Conservation (phyloP, 2,329 filamentous ascomycete genomes). For the Penicillium sp. region DNA sequence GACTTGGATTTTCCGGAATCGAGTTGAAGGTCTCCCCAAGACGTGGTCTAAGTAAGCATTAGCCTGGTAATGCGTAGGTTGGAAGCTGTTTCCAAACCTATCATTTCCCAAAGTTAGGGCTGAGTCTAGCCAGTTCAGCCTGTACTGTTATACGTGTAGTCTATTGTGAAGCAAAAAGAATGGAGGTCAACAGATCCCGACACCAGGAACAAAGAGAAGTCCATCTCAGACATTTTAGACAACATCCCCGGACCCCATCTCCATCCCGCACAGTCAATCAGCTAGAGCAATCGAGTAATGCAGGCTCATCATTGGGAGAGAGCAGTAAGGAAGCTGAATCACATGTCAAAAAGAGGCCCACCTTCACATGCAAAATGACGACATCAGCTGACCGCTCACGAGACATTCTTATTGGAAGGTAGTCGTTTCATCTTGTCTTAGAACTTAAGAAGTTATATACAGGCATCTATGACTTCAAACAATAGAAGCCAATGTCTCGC, state of each 20-base stretch:
- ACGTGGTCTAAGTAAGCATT: slow-evolving; percentile 66
- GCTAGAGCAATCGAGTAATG: not conserved
- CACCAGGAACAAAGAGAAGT: not conserved
- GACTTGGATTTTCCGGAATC: slow-evolving; percentile 89
- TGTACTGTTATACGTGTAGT: not conserved
- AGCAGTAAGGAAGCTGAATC: not conserved
- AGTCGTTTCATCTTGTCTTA: not conserved
- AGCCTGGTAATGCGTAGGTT: not conserved
- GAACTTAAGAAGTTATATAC: too few relatives aligned
- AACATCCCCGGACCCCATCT: too few relatives aligned
- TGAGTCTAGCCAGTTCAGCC: not conserved
- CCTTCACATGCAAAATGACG: slow-evolving; percentile 7
- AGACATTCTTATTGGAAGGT: not conserved
- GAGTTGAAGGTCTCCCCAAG: slow-evolving; percentile 80
- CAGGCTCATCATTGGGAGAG: slow-evolving; percentile 3
- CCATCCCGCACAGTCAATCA: too few relatives aligned
- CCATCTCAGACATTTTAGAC: not conserved
- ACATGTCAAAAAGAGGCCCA: slow-evolving; percentile 8
- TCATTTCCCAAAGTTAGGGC: slow-evolving; percentile 24
- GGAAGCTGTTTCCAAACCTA: slow-evolving; percentile 24
- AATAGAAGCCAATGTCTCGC: not conserved
- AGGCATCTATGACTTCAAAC: too few relatives aligned
- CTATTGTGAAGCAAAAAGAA: slow-evolving; percentile 4
- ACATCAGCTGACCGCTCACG: slow-evolving; percentile 6
- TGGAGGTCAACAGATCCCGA: not conserved